These are phyloP conservation scores for Arthrobotrys pseudoclavata DNA, from an alignment of 2,329 filamentous ascomycete genomes.

Conservation along the genomic window DNA sequence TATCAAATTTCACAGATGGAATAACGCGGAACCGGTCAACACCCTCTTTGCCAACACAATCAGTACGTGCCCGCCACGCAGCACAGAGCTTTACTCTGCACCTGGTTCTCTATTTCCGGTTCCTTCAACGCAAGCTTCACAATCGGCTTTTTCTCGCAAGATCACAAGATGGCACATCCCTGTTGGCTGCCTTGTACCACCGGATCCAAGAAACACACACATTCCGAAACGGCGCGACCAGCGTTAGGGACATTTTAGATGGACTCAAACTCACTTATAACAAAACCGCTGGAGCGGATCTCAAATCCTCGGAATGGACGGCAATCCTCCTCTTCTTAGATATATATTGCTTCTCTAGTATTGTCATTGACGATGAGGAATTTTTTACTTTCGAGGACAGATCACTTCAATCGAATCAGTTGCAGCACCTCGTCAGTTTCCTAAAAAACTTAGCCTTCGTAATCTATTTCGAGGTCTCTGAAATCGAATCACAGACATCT, in stretches of 20 bases:
- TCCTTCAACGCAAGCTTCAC: slow-evolving; percentile 46
- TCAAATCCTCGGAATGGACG: slow-evolving; percentile 77
- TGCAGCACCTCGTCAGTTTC: slow-evolving; percentile 82
- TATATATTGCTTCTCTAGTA: slow-evolving; percentile 90
- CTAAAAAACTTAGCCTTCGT: slow-evolving; percentile 92
- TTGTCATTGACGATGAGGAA: slow-evolving; percentile 95
- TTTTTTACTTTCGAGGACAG: slow-evolving; percentile 78
- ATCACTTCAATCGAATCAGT: slow-evolving; percentile 77
- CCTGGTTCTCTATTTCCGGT: slow-evolving; percentile 32
- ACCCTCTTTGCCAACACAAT: background rate
- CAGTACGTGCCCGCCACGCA: background rate
- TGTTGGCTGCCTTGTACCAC: slow-evolving; percentile 23
- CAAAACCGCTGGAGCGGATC: background rate
- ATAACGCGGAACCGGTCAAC: background rate
- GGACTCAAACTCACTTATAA: slow-evolving; percentile 34
- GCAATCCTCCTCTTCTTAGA: slow-evolving; percentile 92
- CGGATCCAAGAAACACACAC: slow-evolving; percentile 29
- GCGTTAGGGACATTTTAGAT: slow-evolving; percentile 26
- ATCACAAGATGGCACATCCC: slow-evolving; percentile 21
- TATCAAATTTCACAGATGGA: slow-evolving; percentile 29
- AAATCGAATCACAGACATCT: slow-evolving; percentile 70
- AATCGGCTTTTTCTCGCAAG: slow-evolving; percentile 51
- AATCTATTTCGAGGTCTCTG: slow-evolving; percentile 84
- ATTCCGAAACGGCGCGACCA: slow-evolving; percentile 21
- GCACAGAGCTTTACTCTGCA: slow-evolving; percentile 40